Base-by-base conservation (phyloP, 768 basidiomycete species). In the Pleurotus platypus region DNA sequence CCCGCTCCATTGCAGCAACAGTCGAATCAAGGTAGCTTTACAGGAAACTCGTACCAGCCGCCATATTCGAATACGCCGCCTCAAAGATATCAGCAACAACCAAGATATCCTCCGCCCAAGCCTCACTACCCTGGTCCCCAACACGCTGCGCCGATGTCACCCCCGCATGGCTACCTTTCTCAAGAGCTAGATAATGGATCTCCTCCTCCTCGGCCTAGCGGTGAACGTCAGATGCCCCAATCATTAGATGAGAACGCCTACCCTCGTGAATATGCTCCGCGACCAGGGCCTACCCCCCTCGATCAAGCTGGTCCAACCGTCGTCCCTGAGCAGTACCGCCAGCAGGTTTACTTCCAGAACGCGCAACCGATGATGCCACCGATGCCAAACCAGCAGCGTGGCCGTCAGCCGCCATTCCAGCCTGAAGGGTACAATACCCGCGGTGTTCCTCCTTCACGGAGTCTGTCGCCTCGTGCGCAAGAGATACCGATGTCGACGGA, bases 1-100 rank as follows among this genome's bases (percentile, higher is more conserved):
- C 51, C 51, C 6, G 51, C 51, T 20, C 51, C 51, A 4, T 37
- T 54, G 35, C 51, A 54, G 37, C 51, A 54, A 40, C 49, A 30
- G 38, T 16, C 20, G n/a, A 26, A 51, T 9, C 26, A 51, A 15
- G 42, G 42, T 11, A 8, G 35, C 49, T 51, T 16, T 35, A 15
- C n/a, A 18, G 46, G 24, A 26, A 15, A 20, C 15, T 24, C 13
- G 20, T 30, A 24, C 12, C 20, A 50, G 26, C 30, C 30, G 11
- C 12, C 30, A 35, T 8, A 35, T 35, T 5, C 15, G n/a, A 27
- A 50, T 50, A 9, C 20, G 15, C 26, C 49, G 12, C 30, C 49
- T 12, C 39, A 39, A 40, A 54, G 51, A 8, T 42, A 54, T 40
- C 37, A 42, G 12, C 51, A 37, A 40, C 51, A 42, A 42, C 30